Evolutionary conservation across 345 rosid species (phyloP).

Genomic region (Cochlearia excelsa): DNA sequence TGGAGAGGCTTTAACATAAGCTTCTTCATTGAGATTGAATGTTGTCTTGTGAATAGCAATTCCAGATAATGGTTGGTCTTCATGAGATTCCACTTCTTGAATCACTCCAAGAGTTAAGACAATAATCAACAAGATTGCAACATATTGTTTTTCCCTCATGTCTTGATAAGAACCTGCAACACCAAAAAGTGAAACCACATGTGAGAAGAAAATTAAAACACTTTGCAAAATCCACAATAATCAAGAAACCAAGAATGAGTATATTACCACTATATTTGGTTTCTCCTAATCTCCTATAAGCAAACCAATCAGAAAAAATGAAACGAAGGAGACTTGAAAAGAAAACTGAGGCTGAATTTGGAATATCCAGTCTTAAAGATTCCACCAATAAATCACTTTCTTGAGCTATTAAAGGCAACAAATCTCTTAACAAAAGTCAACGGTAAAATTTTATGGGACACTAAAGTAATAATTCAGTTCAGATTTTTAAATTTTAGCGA

Average conservation of each 20-base stretch:
- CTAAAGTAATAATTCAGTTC: too few relatives aligned
- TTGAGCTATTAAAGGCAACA: too few relatives aligned
- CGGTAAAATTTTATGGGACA: too few relatives aligned
- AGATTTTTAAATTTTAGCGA: too few relatives aligned
- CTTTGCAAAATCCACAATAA: background rate
- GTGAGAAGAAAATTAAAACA: background rate
- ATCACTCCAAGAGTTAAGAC: slow-evolving; percentile 40
- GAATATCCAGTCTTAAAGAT: too few relatives aligned
- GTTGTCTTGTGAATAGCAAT: slow-evolving; percentile 47
- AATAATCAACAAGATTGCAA: slow-evolving; percentile 30
- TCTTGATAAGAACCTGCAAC: slow-evolving; percentile 13
- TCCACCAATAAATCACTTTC: too few relatives aligned
- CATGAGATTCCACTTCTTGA: slow-evolving; percentile 47
- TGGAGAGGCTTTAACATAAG: slow-evolving; percentile 57
- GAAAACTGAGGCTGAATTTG: too few relatives aligned
- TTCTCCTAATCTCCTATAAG: background rate
- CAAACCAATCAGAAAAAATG: too few relatives aligned
- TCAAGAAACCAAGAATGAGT: background rate
- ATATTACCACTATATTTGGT: slow-evolving; percentile 5
- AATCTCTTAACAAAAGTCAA: too few relatives aligned
- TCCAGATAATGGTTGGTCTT: slow-evolving; percentile 53
- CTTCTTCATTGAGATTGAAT: slow-evolving; percentile 35
- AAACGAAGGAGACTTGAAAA: too few relatives aligned
- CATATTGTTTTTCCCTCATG: slow-evolving; percentile 15
- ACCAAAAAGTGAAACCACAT: slow-evolving; percentile 6